These are phyloP conservation scores for Eurotiales sp. DNA, from an alignment of 2,329 filamentous ascomycete genomes.

Conservation along the genomic window DNA sequence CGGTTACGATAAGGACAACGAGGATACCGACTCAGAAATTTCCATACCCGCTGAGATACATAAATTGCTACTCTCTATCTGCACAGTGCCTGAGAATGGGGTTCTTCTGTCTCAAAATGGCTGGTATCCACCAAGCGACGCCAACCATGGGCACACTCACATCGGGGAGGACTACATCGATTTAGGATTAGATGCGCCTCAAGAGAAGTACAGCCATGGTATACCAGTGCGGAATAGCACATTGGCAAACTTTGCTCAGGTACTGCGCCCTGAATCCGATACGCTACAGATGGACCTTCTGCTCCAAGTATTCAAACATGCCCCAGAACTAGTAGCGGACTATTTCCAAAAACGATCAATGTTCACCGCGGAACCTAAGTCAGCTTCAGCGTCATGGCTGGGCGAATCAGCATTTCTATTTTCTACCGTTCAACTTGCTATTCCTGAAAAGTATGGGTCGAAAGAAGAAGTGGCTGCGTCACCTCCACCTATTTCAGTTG, in stretches of 20 bases:
- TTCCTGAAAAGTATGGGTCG: conserved; percentile 70
- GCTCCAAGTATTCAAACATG: conserved; percentile 71
- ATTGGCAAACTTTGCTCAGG: conserved; percentile 73
- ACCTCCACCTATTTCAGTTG: conserved; percentile 73
- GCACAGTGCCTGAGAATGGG: conserved; percentile 69
- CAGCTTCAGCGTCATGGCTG: conserved; percentile 90
- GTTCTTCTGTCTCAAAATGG: conserved; percentile 72
- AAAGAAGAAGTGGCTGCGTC: conserved; percentile 57
- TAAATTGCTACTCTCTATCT: conserved; percentile 69
- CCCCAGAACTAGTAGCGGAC: conserved; percentile 80
- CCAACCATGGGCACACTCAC: conserved; percentile 50
- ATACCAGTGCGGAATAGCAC: conserved; percentile 75
- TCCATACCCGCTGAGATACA: conserved; percentile 67
- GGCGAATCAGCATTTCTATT: conserved; percentile 89
- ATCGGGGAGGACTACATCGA: conserved; percentile 53
- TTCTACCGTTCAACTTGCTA: conserved; percentile 68
- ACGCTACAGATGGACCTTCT: conserved; percentile 77
- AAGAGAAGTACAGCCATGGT: conserved; percentile 62
- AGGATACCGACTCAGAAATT: conserved; percentile 43
- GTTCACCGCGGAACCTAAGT: conserved; percentile 85
- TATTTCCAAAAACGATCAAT: conserved; percentile 79
- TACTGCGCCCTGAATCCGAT: conserved; percentile 77
- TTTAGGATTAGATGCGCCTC: conserved; percentile 65
- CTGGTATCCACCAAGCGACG: conserved; percentile 75
- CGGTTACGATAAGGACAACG: conserved; percentile 45